These are phyloP conservation scores for Diversispora epigaea DNA, from an alignment of 192 early-diverging fungal species.

Conservation along the genomic window DNA sequence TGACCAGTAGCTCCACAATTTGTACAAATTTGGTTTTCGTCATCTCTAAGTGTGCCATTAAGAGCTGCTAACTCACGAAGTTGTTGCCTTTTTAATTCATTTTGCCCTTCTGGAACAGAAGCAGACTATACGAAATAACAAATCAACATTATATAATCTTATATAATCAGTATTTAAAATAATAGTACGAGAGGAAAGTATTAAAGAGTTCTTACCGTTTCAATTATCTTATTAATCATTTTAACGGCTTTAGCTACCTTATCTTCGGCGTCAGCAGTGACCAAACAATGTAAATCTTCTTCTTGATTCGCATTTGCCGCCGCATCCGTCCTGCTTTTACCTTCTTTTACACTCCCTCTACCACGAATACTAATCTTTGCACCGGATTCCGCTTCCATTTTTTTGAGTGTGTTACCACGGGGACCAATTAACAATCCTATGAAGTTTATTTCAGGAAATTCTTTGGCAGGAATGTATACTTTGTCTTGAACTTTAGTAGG, in stretches of 20 bases:
- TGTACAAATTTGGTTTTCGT: constrained; percentile 89
- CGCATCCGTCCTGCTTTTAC: constrained; percentile 63
- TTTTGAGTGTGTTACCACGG: constrained; percentile 94
- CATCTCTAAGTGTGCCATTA: constrained; percentile 95
- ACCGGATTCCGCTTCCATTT: constrained; percentile 91
- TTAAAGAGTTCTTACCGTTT: constrained; percentile 63
- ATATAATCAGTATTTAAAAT: not conserved
- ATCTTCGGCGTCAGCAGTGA: constrained; percentile 86
- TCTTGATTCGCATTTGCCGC: constrained; percentile 59
- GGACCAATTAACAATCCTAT: constrained; percentile 96
- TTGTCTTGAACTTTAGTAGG: constrained; percentile 86
- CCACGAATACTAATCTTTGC: constrained; percentile 97
- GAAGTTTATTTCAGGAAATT: constrained; percentile 97
- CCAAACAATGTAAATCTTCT: constrained; percentile 87
- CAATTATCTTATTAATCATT: constrained; percentile 88
- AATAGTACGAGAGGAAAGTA: not conserved
- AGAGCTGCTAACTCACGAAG: constrained; percentile 90
- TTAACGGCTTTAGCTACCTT: constrained; percentile 84
- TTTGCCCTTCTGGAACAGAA: constrained; percentile 91
- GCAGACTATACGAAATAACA: constrained; percentile 53
- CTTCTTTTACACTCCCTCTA: constrained; percentile 94
- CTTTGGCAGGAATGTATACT: constrained; percentile 91
- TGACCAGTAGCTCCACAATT: constrained; percentile 94
- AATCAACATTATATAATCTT: not conserved
- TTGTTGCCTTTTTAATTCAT: constrained; percentile 93